Evolutionary conservation across 2,329 filamentous ascomycete genomes (phyloP), one percentile per base, ranked within the genome.

Genomic region (Myriosclerotinia curreyana): DNA sequence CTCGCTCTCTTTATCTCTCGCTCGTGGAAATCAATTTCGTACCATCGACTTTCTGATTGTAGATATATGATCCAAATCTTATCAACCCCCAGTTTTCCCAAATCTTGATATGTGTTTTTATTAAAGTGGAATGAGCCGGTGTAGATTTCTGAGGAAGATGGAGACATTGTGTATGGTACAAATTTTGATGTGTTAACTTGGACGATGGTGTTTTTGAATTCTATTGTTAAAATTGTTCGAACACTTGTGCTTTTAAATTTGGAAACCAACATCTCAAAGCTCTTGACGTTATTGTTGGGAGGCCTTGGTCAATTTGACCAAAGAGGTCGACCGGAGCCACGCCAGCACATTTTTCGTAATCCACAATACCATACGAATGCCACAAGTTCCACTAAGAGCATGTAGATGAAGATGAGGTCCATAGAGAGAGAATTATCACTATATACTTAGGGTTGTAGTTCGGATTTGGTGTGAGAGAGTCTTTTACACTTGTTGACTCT

Each of bases 11-110:
- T 36, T 1, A 54, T 54, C 15, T 17, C 36, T 17, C n/a, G 34
- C 14, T 40, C 6, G 34, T 54, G 52, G 9, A 40, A 25, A 1
- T 17, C 0, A 1, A 40, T 40, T 2, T 17, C 36, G 14, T 38
- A 4, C 14, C 5, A 11, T 5, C 7, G 6, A 5, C 8, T 38
- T 15, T 4, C 2, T 1, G 14, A 11, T 20, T 38, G n/a, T 0
- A 54, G n/a, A 3, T 40, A 25, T 5, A 54, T 25, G 20, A 15
- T 22, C 12, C 6, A 38, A 1, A 15, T 2, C 6, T 7, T 53
- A 2, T 0, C 5, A 14, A 40, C 25, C 3, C 7, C 2, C 9
- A 0, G 12, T 8, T 38, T 17, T 9, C 14, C n/a, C 4, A 6
- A 2, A 7, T 54, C 15, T 40, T 25, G 34, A 1, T 54, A 36